Percentiles rank a stretch among this genome's conserved stretches.
phyloP scores from a whole-genome alignment of 176 grass and related monocot species.

The Hordeum vulgare region DNA sequence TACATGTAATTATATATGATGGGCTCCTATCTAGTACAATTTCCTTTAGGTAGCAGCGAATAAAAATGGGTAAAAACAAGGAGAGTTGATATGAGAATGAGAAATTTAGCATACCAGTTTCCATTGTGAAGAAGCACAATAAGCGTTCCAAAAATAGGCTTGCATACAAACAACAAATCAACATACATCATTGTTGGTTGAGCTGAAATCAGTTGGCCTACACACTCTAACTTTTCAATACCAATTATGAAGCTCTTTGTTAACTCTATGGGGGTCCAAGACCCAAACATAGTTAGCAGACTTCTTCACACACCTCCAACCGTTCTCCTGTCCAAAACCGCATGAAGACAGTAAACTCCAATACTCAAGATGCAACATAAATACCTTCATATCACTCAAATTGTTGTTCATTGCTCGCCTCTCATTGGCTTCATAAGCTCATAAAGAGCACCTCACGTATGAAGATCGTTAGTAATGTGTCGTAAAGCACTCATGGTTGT shows the following conservation, averaged over 20 bases:
- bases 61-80: constrained; percentile 1
- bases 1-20: neutral
- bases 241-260: constrained; percentile 91
- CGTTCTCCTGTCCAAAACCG: too few species aligned
- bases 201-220: neutral
- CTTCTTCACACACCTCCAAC: too few species aligned
- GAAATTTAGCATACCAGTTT: constrained; percentile 47
- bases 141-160: constrained; percentile 88
- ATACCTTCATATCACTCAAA: too few species aligned
- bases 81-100: neutral
- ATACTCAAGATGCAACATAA: too few species aligned
- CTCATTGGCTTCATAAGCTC: too few species aligned
- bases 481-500: too few species aligned
- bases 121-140: constrained; percentile 65
- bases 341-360: too few species aligned
- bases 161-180: constrained; percentile 49
- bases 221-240: constrained; percentile 18
- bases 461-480: too few species aligned
- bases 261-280: constrained; percentile 79
- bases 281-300: too few species aligned
- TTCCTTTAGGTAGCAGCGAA: neutral
- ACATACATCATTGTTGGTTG: neutral
- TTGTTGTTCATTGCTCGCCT: too few species aligned
- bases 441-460: too few species aligned
- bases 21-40: neutral